Conservation (phyloP, 768 basidiomycete species). For the Mycena capillaripes region DNA sequence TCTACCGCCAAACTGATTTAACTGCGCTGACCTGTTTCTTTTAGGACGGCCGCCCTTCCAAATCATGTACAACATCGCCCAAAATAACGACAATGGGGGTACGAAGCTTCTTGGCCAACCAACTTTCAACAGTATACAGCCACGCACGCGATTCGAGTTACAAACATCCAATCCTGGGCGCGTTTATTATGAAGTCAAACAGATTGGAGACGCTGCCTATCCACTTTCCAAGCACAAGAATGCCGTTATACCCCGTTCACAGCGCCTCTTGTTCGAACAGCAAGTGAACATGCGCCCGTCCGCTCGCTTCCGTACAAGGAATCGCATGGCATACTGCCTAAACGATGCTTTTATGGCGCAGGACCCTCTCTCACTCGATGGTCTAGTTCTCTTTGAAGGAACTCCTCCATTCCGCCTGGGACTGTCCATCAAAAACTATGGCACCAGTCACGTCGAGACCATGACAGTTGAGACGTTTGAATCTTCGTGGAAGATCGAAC, state of each 20-base stretch:
- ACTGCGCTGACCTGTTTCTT: not conserved
- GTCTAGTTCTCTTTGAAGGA: slow-evolving; percentile 80
- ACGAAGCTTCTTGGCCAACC: slow-evolving; percentile 82
- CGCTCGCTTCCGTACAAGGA: slow-evolving; percentile 79
- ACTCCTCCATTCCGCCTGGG: slow-evolving; percentile 88
- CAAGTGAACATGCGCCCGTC: slow-evolving; percentile 86
- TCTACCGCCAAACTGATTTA: not conserved
- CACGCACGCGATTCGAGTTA: slow-evolving; percentile 83
- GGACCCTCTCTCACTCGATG: slow-evolving; percentile 68
- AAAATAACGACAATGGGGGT: slow-evolving; percentile 75
- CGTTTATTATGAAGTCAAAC: slow-evolving; percentile 92
- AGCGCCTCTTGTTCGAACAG: slow-evolving; percentile 87
- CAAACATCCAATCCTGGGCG: slow-evolving; percentile 83
- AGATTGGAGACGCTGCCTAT: slow-evolving; percentile 89
- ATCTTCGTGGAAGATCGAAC: slow-evolving; percentile 77
- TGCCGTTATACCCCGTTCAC: slow-evolving; percentile 73
- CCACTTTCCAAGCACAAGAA: slow-evolving; percentile 78
- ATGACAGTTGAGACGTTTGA: slow-evolving; percentile 65
- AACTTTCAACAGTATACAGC: slow-evolving; percentile 88
- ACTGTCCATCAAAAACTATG: slow-evolving; percentile 83
- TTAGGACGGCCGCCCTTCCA: slow-evolving; percentile 94
- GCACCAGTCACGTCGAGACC: slow-evolving; percentile 73
- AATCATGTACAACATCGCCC: slow-evolving; percentile 89
- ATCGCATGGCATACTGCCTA: slow-evolving; percentile 81
- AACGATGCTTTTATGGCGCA: slow-evolving; percentile 74